Percentiles rank a stretch among this genome's conserved stretches.
These are phyloP conservation scores for Withania somnifera DNA, from an alignment of 305 asterid genomes.

Conservation along the genomic window DNA sequence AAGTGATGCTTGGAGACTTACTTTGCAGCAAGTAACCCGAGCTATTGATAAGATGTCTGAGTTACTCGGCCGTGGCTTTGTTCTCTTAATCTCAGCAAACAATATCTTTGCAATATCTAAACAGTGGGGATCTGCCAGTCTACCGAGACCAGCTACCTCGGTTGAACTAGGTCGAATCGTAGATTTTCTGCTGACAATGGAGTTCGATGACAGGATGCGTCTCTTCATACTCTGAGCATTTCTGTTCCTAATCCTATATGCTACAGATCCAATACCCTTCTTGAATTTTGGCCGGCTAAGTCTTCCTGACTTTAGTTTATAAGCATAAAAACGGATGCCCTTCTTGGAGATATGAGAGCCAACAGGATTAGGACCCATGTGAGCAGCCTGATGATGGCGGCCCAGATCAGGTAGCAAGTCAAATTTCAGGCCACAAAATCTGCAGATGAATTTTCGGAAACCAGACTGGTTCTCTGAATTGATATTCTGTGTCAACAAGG, in stretches of 20 bases:
- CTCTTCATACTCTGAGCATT: conserved; percentile 67
- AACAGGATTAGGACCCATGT: conserved; percentile 52
- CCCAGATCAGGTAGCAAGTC: conserved; percentile 99
- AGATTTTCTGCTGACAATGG: conserved; percentile 27
- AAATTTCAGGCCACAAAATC: conserved; percentile 91
- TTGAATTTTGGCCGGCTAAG: conserved; percentile 66
- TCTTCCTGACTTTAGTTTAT: conserved; percentile 78
- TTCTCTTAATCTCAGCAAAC: conserved; percentile 62
- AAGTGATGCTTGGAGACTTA: conserved; percentile 49
- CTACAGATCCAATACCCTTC: conserved; percentile 50
- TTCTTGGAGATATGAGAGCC: conserved; percentile 66
- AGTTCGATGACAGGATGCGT: conserved; percentile 46
- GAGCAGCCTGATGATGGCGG: conserved; percentile 99
- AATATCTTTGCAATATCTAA: conserved; percentile 68
- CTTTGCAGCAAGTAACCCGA: conserved; percentile 75
- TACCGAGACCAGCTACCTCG: conserved; percentile 51
- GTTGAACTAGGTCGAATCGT: conserved; percentile 32
- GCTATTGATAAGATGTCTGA: conserved; percentile 68
- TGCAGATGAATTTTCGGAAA: conserved; percentile 61
- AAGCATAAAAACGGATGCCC: conserved; percentile 72
- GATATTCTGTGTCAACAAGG: conserved; percentile 19
- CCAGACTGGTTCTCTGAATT: conserved; percentile 41
- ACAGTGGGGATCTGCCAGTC: conserved; percentile 80
- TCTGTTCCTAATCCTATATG: conserved; percentile 64
- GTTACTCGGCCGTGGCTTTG: conserved; percentile 68